Base-by-base conservation (phyloP, 306 rosid genomes). In the Benincasa hispida region DNA sequence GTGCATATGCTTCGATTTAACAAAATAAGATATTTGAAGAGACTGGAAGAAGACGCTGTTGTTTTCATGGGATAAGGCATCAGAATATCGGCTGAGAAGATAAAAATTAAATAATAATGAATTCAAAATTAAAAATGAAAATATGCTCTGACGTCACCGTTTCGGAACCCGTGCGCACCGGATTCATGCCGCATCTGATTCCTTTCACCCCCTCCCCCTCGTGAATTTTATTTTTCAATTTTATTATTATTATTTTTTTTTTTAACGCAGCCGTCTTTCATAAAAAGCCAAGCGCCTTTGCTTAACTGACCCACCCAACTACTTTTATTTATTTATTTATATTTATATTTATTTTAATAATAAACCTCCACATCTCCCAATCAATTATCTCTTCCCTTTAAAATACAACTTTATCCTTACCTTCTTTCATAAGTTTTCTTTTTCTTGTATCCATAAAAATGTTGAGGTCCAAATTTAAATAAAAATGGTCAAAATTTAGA, bases 131-230 rank as follows among this genome's bases (percentile, higher is more conserved):
- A 8, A 8, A 39, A 37, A 37, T 27, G 13, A 51, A 10, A 66
- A 73, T 35, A 77, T 21, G 8, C n/a, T 4, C 2, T 79, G 76
- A 81, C 78, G 83, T 82, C 76, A 80, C 57, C 75, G 28, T 13
- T 57, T 34, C 0, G 66, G 4, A 21, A 41, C 59, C 59, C 58
- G 69, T 1, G 79, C 76, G 88, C 79, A 78, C 82, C 84, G 11
- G 84, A 84, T 82, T 80, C 82, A 63, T 32, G 78, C 80, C 76
- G 84, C 72, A 78, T 79, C 84, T 72, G 79, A 74, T 84, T 76
- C 76, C 70, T n/a, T 61, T 15, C 72, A 8, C 22, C 76, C 12
- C 22, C 58, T 17, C 59, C 3, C 17, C 21, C 80, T 86, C 84
- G 76, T 78, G 54, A 42, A 39, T 86, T 84, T 78, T 77, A 59